These are phyloP conservation scores for Sporothrix luriei DNA, from an alignment of 2,329 filamentous ascomycete species.

Conservation along the genomic window DNA sequence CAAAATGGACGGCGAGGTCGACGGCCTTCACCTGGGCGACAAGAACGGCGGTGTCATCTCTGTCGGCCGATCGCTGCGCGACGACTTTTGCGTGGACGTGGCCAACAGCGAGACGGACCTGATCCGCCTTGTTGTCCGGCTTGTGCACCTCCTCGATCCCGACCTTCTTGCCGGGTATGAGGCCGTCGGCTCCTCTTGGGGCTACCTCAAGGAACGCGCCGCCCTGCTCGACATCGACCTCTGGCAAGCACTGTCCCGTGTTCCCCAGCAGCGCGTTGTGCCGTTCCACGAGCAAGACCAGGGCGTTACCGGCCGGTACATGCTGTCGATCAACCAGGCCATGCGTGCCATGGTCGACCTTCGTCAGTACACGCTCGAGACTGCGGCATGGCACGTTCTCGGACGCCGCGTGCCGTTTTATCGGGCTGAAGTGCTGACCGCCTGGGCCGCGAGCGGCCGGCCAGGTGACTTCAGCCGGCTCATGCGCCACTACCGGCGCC, in stretches of 20 bases:
- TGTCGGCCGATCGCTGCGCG: conserved; percentile 59
- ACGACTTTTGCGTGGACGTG: conserved; percentile 66
- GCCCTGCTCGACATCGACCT: conserved; percentile 84
- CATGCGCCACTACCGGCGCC: conserved; percentile 73
- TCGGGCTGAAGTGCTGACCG: conserved; percentile 73
- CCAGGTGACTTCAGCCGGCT: conserved; percentile 72
- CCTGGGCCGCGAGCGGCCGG: conserved; percentile 74
- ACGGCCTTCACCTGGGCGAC: conserved; percentile 44
- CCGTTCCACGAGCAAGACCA: conserved; percentile 60
- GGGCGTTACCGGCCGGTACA: conserved; percentile 89
- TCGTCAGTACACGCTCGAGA: conserved; percentile 94
- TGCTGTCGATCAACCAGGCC: conserved; percentile 96
- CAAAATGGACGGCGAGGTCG: not conserved
- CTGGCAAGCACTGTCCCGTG: conserved; percentile 86
- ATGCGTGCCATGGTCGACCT: conserved; percentile 93
- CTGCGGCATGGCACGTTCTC: conserved; percentile 87
- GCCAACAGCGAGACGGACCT: conserved; percentile 84
- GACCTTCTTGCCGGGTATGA: conserved; percentile 95
- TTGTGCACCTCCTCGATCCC: conserved; percentile 81
- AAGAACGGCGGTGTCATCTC: conserved; percentile 69
- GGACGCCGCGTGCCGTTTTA: conserved; percentile 89
- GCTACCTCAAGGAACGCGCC: conserved; percentile 89
- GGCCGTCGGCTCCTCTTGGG: conserved; percentile 91
- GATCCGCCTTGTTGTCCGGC: conserved; percentile 80
- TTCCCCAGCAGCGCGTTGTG: conserved; percentile 45